A percentile compares a stretch with the other conserved stretches of the same genome.
phyloP scores from a whole-genome alignment of 306 rosid species.

The Hippophae rhamnoides region DNA sequence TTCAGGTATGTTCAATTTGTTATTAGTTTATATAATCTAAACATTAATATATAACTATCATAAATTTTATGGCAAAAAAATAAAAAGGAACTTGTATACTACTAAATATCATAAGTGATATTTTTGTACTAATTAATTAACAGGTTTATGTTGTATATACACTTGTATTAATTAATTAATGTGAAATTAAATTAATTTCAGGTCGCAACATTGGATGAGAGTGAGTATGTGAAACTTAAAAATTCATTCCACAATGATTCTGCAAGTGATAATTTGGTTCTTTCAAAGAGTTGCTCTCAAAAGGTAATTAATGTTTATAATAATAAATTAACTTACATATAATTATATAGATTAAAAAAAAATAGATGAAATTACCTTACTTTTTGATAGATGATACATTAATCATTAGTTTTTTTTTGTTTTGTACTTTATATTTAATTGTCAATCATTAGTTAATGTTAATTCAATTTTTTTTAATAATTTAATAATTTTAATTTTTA shows the following conservation, averaged over 20 bases:
- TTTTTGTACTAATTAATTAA: neutral
- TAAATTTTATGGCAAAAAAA: too few relatives aligned
- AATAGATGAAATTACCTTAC: too few relatives aligned
- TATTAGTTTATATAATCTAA: neutral
- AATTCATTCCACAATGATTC: constrained; percentile 5
- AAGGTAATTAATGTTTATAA: constrained; percentile 22
- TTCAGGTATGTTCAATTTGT: constrained; percentile 25
- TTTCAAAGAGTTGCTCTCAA: constrained; percentile 21
- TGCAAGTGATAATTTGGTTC: constrained; percentile 25
- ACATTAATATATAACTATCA: too few relatives aligned
- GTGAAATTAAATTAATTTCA: constrained; percentile 2
- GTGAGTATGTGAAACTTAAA: constrained; percentile 31
- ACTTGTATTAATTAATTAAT: neutral
- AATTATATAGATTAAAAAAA: too few relatives aligned
- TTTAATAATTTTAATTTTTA: too few relatives aligned
- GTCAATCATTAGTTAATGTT: too few relatives aligned
- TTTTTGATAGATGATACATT: too few relatives aligned
- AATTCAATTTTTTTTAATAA: too few relatives aligned
- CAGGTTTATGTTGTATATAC: neutral
- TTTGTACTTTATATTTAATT: too few relatives aligned
- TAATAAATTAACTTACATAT: too few relatives aligned
- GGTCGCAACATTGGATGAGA: constrained; percentile 30
- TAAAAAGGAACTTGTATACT: too few relatives aligned
- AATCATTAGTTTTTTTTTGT: too few relatives aligned
- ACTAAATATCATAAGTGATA: neutral